A percentile compares a stretch with the other conserved stretches of the same genome.
These are phyloP conservation scores for Geranium brycei DNA, from an alignment of 345 rosid species.

Conservation along the genomic window DNA sequence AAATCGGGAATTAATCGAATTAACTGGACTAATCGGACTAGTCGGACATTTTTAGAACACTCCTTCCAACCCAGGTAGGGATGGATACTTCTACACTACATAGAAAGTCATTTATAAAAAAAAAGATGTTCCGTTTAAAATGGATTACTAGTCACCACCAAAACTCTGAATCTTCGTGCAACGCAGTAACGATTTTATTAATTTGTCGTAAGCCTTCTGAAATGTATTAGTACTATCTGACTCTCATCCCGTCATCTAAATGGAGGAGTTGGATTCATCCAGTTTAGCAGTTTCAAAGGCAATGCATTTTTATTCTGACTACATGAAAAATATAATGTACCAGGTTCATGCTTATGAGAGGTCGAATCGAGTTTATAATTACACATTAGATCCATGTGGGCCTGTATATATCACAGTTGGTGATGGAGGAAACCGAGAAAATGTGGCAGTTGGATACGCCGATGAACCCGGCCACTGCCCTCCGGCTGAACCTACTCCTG, in stretches of 20 bases:
- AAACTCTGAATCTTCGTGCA: no score
- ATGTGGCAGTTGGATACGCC: conserved; percentile 48
- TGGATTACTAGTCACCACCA: no score
- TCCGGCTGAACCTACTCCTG: conserved; percentile 44
- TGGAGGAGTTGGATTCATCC: neutral
- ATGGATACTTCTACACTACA: neutral
- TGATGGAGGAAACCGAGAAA: conserved; percentile 66
- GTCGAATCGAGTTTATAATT: conserved; percentile 77
- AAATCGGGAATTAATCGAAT: no score
- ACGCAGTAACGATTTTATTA: no score
- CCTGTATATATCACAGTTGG: conserved; percentile 65
- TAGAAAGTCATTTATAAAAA: no score
- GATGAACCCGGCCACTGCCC: conserved; percentile 87
- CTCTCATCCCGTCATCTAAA: no score
- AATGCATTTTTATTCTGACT: neutral
- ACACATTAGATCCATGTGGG: conserved; percentile 69
- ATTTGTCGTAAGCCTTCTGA: no score
- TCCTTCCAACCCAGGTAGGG: neutral
- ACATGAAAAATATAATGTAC: neutral
- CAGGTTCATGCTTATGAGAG: conserved; percentile 95
- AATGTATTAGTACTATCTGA: no score
- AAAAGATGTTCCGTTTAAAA: no score
- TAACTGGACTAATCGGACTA: no score
- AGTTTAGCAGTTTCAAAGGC: neutral
- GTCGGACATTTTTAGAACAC: no score